Evolutionary conservation across 495 filamentous ascomycete species (phyloP).

Genomic region (Penicillium subrubescens): DNA sequence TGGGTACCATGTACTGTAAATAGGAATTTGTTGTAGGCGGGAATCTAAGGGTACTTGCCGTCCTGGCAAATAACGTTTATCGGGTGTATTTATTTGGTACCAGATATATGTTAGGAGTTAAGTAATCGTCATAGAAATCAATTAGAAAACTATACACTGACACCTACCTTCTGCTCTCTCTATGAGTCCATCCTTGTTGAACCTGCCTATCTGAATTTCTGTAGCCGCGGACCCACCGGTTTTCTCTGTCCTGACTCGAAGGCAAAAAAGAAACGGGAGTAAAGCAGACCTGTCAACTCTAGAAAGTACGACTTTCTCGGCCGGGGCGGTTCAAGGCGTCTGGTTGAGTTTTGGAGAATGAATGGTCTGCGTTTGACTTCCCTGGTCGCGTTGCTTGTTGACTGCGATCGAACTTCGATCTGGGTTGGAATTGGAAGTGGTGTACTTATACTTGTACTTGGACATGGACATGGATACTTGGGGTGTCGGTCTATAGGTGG

Average conservation of each 20-base stretch:
- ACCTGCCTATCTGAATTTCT: neutral
- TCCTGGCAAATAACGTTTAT: too few relatives aligned
- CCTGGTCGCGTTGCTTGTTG: neutral
- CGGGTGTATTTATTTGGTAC: too few relatives aligned
- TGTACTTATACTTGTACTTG: neutral
- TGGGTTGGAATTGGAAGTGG: neutral
- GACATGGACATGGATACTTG: neutral
- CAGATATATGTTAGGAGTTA: too few relatives aligned
- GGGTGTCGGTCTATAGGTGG: neutral
- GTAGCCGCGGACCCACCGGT: constrained; percentile 13
- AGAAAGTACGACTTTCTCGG: neutral
- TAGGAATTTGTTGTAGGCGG: too few relatives aligned
- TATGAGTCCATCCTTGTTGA: too few relatives aligned
- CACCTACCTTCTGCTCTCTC: too few relatives aligned
- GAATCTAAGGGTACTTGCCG: too few relatives aligned
- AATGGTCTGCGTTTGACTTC: neutral
- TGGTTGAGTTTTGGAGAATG: neutral
- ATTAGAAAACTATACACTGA: too few relatives aligned
- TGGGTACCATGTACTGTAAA: too few relatives aligned
- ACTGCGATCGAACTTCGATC: neutral
- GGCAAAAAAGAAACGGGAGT: constrained; percentile 12
- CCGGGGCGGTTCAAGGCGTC: neutral
- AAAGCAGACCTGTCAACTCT: constrained; percentile 30
- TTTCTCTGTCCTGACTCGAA: constrained; percentile 5
- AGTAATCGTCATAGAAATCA: neutral